Evolutionary conservation across 1,284 basidiomycete species (phyloP).

Genomic region (Microbotryum saponariae): DNA sequence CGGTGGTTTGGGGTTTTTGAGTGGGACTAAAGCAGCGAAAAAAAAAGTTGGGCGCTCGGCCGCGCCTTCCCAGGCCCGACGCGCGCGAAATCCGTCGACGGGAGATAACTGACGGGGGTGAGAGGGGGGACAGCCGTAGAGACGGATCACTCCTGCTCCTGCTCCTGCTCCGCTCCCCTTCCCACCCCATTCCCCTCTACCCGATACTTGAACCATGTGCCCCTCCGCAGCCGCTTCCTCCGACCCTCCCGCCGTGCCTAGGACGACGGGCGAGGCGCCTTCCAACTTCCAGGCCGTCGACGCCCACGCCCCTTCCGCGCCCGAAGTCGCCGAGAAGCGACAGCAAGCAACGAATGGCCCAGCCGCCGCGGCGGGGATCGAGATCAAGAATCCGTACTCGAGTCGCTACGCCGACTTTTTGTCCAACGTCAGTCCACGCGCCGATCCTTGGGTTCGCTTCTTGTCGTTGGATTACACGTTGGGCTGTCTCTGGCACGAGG

Average conservation of each 20-base stretch:
- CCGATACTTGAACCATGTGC: conserved; percentile 16
- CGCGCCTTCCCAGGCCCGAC: too few relatives aligned
- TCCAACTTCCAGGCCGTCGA: conserved; percentile 27
- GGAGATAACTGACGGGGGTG: too few relatives aligned
- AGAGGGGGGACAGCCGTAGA: too few relatives aligned
- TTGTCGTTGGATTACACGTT: not conserved
- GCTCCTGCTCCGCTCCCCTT: not conserved
- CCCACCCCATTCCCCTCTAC: not conserved
- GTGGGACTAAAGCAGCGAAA: too few relatives aligned
- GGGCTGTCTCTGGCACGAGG: too few relatives aligned
- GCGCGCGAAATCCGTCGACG: too few relatives aligned
- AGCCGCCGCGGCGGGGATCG: conserved; percentile 36
- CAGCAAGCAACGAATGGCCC: conserved; percentile 30
- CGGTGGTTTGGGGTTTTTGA: too few relatives aligned
- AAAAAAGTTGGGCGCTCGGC: too few relatives aligned
- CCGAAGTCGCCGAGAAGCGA: conserved; percentile 13
- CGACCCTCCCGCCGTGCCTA: conserved; percentile 19
- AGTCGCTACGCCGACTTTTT: conserved; percentile 83
- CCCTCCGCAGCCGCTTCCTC: conserved; percentile 20
- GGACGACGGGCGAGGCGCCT: conserved; percentile 25
- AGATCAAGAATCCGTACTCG: conserved; percentile 64
- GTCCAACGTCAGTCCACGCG: conserved; percentile 27
- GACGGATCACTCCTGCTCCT: not conserved
- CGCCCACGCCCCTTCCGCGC: conserved; percentile 21
- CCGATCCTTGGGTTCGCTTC: too few relatives aligned